Conservation (phyloP, 371 early-diverging fungal genomes). For the Mortierella sp. region DNA sequence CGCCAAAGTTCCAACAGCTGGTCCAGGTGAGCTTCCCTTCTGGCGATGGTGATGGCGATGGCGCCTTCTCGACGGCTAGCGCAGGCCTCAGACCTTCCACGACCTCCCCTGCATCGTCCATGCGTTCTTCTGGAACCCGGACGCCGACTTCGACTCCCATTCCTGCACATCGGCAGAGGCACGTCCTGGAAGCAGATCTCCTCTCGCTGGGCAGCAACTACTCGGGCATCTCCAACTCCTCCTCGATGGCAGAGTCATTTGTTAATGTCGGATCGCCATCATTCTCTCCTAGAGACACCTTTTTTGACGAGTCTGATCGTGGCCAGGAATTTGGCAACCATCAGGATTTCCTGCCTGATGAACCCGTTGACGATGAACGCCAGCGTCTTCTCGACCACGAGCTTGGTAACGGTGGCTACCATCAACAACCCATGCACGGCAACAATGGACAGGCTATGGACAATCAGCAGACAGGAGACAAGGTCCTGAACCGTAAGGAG, state of each 20-base stretch:
- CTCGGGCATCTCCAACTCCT: background rate
- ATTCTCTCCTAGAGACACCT: background rate
- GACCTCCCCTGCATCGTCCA: too few relatives aligned
- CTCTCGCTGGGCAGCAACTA: background rate
- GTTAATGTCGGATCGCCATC: background rate
- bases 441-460: too few relatives aligned
- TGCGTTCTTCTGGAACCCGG: background rate
- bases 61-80: background rate
- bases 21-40: background rate
- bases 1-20: background rate
- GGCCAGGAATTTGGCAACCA: too few relatives aligned
- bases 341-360: too few relatives aligned
- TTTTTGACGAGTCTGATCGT: background rate
- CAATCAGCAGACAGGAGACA: too few relatives aligned
- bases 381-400: too few relatives aligned
- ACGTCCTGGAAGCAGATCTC: background rate
- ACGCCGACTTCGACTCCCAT: background rate
- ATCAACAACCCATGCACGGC: too few relatives aligned
- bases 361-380: too few relatives aligned
- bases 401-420: too few relatives aligned
- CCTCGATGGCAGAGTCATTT: background rate
- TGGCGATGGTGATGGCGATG: background rate
- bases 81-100: background rate
- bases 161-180: background rate
- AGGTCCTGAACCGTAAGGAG: too few relatives aligned